Percentiles rank a stretch among this genome's conserved stretches.
These are phyloP conservation scores for Phytophthora pini DNA, from an alignment of 352 stramenopile species.

Conservation along the genomic window DNA sequence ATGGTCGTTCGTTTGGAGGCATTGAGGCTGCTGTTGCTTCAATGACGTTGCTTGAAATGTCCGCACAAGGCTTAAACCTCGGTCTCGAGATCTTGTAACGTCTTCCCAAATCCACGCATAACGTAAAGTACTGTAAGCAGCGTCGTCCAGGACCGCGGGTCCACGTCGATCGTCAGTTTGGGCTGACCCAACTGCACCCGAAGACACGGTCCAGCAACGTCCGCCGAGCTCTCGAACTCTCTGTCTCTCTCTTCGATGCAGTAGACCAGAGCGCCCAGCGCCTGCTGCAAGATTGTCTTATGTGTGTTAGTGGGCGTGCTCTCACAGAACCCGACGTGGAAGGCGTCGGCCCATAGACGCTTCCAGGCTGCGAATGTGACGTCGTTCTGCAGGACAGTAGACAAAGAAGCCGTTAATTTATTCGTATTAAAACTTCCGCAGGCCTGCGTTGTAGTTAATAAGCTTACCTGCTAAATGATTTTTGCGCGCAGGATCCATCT, in stretches of 20 bases:
- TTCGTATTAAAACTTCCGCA: too few relatives aligned
- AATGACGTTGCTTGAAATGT: too few relatives aligned
- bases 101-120: constrained; percentile 24
- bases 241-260: constrained; percentile 39
- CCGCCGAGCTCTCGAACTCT: constrained; percentile 22
- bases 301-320: constrained; percentile 39
- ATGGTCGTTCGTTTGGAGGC: too few relatives aligned
- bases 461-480: too few relatives aligned
- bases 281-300: constrained; percentile 64
- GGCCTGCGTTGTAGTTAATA: background rate
- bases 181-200: constrained; percentile 56
- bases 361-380: constrained; percentile 58
- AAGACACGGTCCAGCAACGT: constrained; percentile 58
- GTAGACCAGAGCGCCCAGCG: constrained; percentile 52
- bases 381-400: constrained; percentile 19
- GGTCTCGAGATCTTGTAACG: background rate
- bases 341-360: constrained; percentile 52
- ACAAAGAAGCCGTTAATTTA: background rate
- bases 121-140: constrained; percentile 50
- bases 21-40: too few relatives aligned
- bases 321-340: constrained; percentile 44
- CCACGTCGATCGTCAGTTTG: constrained; percentile 70
- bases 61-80: too few relatives aligned
- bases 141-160: constrained; percentile 48
- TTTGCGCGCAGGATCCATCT: too few relatives aligned